phyloP scores from a whole-genome alignment of 1,284 basidiomycete species.

The Naganishia albida region DNA sequence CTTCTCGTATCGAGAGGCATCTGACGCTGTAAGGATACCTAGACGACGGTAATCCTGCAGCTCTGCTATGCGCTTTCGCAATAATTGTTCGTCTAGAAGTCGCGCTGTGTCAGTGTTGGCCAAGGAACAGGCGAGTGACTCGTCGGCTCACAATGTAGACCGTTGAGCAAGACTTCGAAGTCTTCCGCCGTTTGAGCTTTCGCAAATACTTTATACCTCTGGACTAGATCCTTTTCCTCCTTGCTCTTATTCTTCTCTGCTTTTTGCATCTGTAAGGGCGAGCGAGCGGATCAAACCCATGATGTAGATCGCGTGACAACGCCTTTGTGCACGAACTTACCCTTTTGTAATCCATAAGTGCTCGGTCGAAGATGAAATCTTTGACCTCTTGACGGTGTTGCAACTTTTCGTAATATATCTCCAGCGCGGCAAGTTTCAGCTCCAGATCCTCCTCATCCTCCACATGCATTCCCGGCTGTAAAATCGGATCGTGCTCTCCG shows the following conservation, averaged over 20 bases:
- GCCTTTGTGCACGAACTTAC: slow-evolving; percentile 57
- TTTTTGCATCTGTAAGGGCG: slow-evolving; percentile 79
- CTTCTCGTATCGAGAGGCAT: slow-evolving; percentile 81
- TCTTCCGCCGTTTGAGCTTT: slow-evolving; percentile 88
- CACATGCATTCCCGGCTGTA: slow-evolving; percentile 66
- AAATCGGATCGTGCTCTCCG: slow-evolving; percentile 68
- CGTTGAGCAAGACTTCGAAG: slow-evolving; percentile 84
- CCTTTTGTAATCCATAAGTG: slow-evolving; percentile 90
- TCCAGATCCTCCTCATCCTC: slow-evolving; percentile 87
- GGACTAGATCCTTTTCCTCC: slow-evolving; percentile 87
- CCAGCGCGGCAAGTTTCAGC: slow-evolving; percentile 85
- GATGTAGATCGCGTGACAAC: background rate
- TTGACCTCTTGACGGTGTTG: slow-evolving; percentile 85
- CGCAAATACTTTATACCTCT: slow-evolving; percentile 88
- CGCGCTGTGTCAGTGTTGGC: background rate
- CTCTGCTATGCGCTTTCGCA: slow-evolving; percentile 82
- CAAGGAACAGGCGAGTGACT: background rate
- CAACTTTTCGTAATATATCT: slow-evolving; percentile 91
- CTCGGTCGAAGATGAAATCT: slow-evolving; percentile 88
- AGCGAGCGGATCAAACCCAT: slow-evolving; percentile 11
- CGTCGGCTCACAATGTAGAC: slow-evolving; percentile 73
- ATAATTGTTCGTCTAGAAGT: slow-evolving; percentile 74
- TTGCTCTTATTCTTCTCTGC: slow-evolving; percentile 85
- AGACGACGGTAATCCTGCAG: slow-evolving; percentile 83
- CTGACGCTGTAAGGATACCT: slow-evolving; percentile 76